Percentiles rank a stretch among this genome's conserved stretches.
phyloP scores from a whole-genome alignment of 352 stramenopile species.

The Phytophthora syringae region DNA sequence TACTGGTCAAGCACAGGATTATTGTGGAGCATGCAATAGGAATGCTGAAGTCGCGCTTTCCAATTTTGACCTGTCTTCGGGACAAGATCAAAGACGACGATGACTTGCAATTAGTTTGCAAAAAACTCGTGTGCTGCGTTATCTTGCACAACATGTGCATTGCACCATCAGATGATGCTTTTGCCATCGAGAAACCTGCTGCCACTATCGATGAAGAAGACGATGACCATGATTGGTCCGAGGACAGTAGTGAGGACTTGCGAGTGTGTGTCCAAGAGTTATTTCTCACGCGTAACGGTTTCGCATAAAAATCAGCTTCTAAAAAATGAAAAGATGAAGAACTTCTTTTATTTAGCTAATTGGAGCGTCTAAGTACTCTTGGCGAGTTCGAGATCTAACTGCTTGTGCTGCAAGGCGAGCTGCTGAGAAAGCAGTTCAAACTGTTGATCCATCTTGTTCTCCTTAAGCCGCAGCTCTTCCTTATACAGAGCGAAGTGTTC shows the following conservation, averaged over 20 bases:
- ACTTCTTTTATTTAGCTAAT: neutral
- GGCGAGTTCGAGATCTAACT: neutral
- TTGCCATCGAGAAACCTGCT: too few relatives aligned
- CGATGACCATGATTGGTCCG: neutral
- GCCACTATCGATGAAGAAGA: neutral
- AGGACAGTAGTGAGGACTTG: neutral
- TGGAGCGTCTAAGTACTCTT: neutral
- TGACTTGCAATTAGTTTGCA: neutral
- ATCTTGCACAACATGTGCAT: neutral
- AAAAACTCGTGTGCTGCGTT: neutral
- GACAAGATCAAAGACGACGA: neutral
- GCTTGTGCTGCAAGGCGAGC: neutral
- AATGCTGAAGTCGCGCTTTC: neutral
- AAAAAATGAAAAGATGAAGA: neutral
- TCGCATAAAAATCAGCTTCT: neutral
- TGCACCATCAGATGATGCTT: constrained; percentile 4
- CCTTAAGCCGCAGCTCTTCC: neutral
- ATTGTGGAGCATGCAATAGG: constrained; percentile 2
- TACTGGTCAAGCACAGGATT: neutral
- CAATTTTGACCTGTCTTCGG: neutral
- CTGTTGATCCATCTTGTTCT: constrained; percentile 1
- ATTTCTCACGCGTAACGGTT: neutral
- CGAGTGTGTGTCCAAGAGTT: neutral
- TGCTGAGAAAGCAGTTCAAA: neutral
- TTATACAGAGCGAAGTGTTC: neutral